Evolutionary conservation across 108 stramenopile genomes (phyloP), one percentile per base, ranked within the genome.

Genomic region (Epithemia pelagica): DNA sequence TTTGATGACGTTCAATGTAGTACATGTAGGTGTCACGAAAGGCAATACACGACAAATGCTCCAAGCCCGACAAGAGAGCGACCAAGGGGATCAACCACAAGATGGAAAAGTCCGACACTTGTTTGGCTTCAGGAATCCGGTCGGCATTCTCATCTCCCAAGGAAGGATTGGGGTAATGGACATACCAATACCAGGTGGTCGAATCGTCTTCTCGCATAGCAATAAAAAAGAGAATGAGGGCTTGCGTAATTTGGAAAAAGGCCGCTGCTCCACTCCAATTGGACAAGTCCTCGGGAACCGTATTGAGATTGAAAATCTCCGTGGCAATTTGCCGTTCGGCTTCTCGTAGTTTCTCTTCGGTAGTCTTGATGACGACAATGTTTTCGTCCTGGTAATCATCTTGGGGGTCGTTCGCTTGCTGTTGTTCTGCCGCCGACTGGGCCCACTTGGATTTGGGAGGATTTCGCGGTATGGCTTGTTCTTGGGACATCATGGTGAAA

Each of bases 1-100:
- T 69, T 46, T 73, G 62, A 66, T 73, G 30, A 1, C 68, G 62
- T 29, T 15, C 67, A 61, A 78, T 53, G 28, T 69, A 54, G 23
- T 60, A 65, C 28, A 68, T 65, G 62, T 61, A 61, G 61, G 61
- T 29, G 8, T 28, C 21, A 3, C 61, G 30, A 61, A 62, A 73
- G 23, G 32, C 27, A 28, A 52, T 67, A 59, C 52, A 74, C 7
- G 18, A 62, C n/a, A 52, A n/a, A 33, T 78, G 77, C 32, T 78
- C 68, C 1, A 73, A 28, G 10, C 55, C 71, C 24, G 61, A 53
- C 18, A 78, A 20, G 7, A 65, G 46, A 24, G 69, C 33, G 27
- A 73, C 52, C 28, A 64, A 29, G 2, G 60, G 65, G 0, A 62
- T 25, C 10, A 61, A 66, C 77, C 77, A 78, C 28, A 54, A 27